Conservation (phyloP, 257 asterid genomes). For the Petunia axillaris region DNA sequence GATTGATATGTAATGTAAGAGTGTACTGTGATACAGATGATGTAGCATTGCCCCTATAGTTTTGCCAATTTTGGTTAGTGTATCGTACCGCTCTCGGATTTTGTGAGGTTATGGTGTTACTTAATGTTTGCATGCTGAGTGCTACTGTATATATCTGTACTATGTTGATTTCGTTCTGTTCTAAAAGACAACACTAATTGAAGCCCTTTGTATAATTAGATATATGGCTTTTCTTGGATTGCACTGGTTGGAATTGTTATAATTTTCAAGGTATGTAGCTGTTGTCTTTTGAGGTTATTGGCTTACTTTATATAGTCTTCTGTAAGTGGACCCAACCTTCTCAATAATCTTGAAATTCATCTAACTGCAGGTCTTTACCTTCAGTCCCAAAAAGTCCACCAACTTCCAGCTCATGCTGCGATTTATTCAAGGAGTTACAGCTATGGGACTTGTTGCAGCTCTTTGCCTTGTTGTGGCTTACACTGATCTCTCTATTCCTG, state of each 20-base stretch:
- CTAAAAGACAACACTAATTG: not conserved
- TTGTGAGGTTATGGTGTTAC: not conserved
- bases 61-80: not conserved
- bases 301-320: not conserved
- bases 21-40: not conserved
- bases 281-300: constrained; percentile 9
- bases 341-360: constrained; percentile 25
- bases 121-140: not conserved
- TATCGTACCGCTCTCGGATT: not conserved
- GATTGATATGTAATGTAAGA: not conserved
- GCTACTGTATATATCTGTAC: not conserved
- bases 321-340: not conserved
- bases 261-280: constrained; percentile 73
- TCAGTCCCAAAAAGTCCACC: constrained; percentile 81
- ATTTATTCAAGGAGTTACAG: constrained; percentile 84
- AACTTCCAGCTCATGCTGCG: constrained; percentile 92
- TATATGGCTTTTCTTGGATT: constrained; percentile 95
- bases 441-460: constrained; percentile 85
- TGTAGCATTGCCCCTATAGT: not conserved
- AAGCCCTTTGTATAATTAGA: constrained; percentile 39
- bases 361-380: constrained; percentile 69
- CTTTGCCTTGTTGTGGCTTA: constrained; percentile 68
- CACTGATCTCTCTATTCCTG: constrained; percentile 68
- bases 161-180: not conserved
- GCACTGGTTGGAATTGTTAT: constrained; percentile 77